These are phyloP conservation scores for Lichenothelia convexa DNA, from an alignment of 495 filamentous ascomycete genomes.

Conservation along the genomic window DNA sequence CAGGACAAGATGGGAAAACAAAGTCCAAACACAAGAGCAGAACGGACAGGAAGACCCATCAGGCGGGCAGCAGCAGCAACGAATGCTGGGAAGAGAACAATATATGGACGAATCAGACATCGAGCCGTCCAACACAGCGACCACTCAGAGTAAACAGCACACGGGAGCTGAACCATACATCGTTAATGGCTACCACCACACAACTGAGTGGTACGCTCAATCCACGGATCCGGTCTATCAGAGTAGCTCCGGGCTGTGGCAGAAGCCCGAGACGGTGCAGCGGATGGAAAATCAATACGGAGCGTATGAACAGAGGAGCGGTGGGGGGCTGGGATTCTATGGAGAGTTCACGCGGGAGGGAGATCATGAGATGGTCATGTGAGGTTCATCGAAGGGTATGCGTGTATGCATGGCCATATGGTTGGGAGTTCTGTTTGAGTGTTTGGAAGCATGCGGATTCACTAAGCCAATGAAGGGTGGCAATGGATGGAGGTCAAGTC, in stretches of 20 bases:
- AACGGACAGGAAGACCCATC: background rate
- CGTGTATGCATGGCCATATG: too few relatives aligned
- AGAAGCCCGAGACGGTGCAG: slow-evolving; percentile 10
- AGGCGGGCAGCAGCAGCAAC: background rate
- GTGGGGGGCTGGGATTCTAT: too few relatives aligned
- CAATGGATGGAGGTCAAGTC: too few relatives aligned
- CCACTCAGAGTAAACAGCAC: background rate
- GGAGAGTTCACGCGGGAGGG: too few relatives aligned
- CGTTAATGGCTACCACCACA: slow-evolving; percentile 15
- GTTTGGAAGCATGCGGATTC: too few relatives aligned
- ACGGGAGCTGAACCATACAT: slow-evolving; percentile 16
- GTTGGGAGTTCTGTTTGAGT: too few relatives aligned
- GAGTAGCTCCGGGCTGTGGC: slow-evolving; percentile 5
- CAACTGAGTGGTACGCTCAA: slow-evolving; percentile 16
- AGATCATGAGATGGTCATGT: too few relatives aligned
- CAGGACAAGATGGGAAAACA: slow-evolving; percentile 4
- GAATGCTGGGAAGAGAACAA: background rate
- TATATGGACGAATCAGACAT: background rate
- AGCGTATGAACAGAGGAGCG: slow-evolving; percentile 13
- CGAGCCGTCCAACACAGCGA: background rate
- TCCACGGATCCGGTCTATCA: slow-evolving; percentile 17
- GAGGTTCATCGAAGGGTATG: too few relatives aligned
- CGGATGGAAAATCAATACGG: slow-evolving; percentile 22
- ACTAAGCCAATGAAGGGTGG: too few relatives aligned
- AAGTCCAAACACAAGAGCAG: background rate